Evolutionary conservation across 1,284 basidiomycete species (phyloP).

Genomic region (Anthracocystis walkeri): DNA sequence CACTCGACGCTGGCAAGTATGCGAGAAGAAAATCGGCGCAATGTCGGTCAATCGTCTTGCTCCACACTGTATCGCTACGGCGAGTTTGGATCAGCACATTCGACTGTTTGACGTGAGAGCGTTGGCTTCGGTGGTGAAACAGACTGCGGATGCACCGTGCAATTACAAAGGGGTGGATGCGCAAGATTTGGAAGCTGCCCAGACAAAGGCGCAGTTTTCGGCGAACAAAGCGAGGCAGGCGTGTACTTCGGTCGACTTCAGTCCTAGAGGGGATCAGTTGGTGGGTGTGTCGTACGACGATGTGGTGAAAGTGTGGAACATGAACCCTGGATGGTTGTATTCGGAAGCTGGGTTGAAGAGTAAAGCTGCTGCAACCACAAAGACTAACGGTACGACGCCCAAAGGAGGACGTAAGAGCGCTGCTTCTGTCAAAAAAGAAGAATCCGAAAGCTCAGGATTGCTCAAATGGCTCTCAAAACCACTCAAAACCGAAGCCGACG

Average conservation of each 20-base stretch:
- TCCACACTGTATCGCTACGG: constrained; percentile 63
- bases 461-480: constrained; percentile 27
- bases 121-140: constrained; percentile 34
- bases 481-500: constrained; percentile 36
- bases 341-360: constrained; percentile 32
- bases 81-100: constrained; percentile 64
- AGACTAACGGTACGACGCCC: constrained; percentile 5
- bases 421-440: constrained; percentile 31
- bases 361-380: constrained; percentile 19
- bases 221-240: constrained; percentile 51
- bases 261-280: constrained; percentile 59
- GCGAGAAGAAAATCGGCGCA: constrained; percentile 68
- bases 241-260: constrained; percentile 65
- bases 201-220: constrained; percentile 52
- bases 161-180: constrained; percentile 55
- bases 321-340: constrained; percentile 38
- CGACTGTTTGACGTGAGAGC: constrained; percentile 65
- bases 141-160: constrained; percentile 48
- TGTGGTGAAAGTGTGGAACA: constrained; percentile 55
- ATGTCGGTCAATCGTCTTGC: constrained; percentile 59
- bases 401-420: constrained; percentile 9
- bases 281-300: constrained; percentile 65
- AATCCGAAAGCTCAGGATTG: constrained; percentile 15
- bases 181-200: constrained; percentile 40
- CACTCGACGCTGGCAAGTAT: constrained; percentile 63